Evolutionary conservation across 129 eudicot genomes (phyloP).

Genomic region (Silybum marianum): DNA sequence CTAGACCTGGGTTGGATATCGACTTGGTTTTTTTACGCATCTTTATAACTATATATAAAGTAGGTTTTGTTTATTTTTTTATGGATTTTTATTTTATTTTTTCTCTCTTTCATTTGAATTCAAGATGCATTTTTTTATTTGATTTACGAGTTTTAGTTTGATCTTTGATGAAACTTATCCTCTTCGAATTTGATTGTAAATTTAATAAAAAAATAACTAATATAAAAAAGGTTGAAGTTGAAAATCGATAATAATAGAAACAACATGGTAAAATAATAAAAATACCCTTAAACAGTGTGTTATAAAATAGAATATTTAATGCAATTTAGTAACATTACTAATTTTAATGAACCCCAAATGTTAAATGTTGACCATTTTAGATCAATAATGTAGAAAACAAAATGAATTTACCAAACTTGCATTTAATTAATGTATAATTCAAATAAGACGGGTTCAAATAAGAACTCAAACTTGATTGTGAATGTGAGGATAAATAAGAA

Average conservation of each 20-base stretch:
- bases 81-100: no score
- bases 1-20: not conserved
- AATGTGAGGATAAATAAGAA: no score
- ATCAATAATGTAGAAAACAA: not conserved
- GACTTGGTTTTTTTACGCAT: not conserved
- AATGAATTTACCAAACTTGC: not conserved
- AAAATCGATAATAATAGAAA: no score
- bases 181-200: not conserved
- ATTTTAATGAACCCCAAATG: not conserved
- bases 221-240: not conserved
- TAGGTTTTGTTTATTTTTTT: no score
- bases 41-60: no score
- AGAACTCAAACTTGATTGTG: no score
- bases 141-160: not conserved
- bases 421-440: not conserved
- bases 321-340: not conserved
- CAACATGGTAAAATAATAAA: not conserved
- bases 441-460: no score
- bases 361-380: not conserved
- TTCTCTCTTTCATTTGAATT: no score
- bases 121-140: not conserved
- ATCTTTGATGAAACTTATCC: not conserved
- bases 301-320: no score
- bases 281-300: not conserved
- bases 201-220: no score